A percentile compares a stretch with the other conserved stretches of the same genome.
Conservation (phyloP, 2,329 filamentous ascomycete species). For the Nemania sp. region DNA sequence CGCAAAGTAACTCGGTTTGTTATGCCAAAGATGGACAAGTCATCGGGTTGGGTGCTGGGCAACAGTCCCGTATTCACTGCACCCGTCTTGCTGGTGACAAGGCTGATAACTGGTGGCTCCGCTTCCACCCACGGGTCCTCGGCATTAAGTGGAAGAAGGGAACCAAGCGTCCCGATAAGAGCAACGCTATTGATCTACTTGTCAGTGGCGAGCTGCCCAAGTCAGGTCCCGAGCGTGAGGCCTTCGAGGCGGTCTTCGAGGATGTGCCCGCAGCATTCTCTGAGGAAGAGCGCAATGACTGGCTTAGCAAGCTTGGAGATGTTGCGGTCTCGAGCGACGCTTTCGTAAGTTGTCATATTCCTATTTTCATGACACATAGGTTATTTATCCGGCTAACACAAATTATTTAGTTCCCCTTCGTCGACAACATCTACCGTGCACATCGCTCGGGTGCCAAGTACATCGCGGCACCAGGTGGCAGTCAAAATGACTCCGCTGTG, state of each 20-base stretch:
- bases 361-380: not conserved
- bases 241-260: conserved; percentile 91
- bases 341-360: conserved; percentile 75
- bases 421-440: conserved; percentile 96
- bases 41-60: conserved; percentile 92
- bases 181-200: conserved; percentile 95
- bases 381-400: conserved; percentile 7
- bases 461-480: conserved; percentile 91
- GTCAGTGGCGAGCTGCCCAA: conserved; percentile 91
- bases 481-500: conserved; percentile 84
- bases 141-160: conserved; percentile 97
- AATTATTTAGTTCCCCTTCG: conserved; percentile 86
- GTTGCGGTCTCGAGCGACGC: conserved; percentile 94
- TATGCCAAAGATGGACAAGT: conserved; percentile 95
- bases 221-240: conserved; percentile 83
- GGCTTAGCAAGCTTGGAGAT: conserved; percentile 83
- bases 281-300: conserved; percentile 83
- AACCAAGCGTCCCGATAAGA: conserved; percentile 96
- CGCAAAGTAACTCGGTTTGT: conserved; percentile 98
- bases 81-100: conserved; percentile 97
- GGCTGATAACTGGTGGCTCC: conserved; percentile 99
- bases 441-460: conserved; percentile 92
- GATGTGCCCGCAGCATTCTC: conserved; percentile 87
- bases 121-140: conserved; percentile 92
- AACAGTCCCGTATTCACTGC: conserved; percentile 98